A percentile compares a stretch with the other conserved stretches of the same genome.
These are phyloP conservation scores for Scheffersomyces parashehatae DNA, from an alignment of 1,139 yeast species.

Conservation along the genomic window DNA sequence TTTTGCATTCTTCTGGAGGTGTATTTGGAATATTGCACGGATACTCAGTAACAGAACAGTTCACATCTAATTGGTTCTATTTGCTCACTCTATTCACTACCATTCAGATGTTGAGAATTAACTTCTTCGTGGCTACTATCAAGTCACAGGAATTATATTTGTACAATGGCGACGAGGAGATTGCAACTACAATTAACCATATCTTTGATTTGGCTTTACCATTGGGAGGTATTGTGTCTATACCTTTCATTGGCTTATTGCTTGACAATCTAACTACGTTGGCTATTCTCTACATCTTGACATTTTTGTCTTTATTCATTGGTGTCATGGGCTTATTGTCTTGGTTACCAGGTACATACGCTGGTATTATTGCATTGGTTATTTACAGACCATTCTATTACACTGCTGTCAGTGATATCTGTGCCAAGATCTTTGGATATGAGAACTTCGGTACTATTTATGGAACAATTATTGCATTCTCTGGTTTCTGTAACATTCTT, in stretches of 20 bases:
- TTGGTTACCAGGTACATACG: conserved; percentile 50
- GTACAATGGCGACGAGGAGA: conserved; percentile 47
- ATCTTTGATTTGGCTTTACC: conserved; percentile 87
- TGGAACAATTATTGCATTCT: conserved; percentile 78
- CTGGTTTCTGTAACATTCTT: conserved; percentile 74
- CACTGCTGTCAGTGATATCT: conserved; percentile 87
- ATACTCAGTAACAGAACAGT: conserved; percentile 57
- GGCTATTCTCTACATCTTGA: conserved; percentile 53
- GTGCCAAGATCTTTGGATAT: conserved; percentile 92
- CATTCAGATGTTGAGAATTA: conserved; percentile 85
- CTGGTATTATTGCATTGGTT: conserved; percentile 72
- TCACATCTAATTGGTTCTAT: conserved; percentile 74
- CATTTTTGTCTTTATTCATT: conserved; percentile 55
- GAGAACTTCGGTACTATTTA: conserved; percentile 91
- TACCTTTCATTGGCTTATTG: conserved; percentile 83
- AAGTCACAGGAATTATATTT: conserved; percentile 75
- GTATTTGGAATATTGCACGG: conserved; percentile 86
- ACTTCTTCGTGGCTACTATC: conserved; percentile 88
- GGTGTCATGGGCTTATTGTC: conserved; percentile 69
- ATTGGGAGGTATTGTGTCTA: conserved; percentile 78
- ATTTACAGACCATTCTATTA: conserved; percentile 88
- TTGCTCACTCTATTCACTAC: conserved; percentile 78
- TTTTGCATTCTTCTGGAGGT: conserved; percentile 63
- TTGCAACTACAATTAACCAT: conserved; percentile 62
- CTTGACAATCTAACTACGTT: conserved; percentile 74